Evolutionary conservation across 352 stramenopile genomes (phyloP).

Genomic region (Phytophthora pini): DNA sequence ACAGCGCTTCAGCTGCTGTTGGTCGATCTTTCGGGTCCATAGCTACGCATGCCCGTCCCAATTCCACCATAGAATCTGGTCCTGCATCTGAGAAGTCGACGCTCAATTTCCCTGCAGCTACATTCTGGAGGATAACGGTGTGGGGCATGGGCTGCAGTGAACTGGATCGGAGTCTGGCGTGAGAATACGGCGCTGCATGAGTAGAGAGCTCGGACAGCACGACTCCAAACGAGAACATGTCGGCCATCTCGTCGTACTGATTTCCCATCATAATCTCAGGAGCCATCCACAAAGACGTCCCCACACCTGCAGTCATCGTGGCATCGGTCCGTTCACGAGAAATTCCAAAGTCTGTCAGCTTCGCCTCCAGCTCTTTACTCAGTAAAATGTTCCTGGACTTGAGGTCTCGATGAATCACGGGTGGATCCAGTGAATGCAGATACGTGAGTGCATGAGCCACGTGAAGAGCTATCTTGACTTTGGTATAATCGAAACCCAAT

Average conservation of each 20-base stretch:
- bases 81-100: constrained; percentile 30
- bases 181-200: constrained; percentile 7
- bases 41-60: constrained; percentile 27
- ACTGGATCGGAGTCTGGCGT: constrained; percentile 1
- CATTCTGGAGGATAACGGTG: constrained; percentile 44
- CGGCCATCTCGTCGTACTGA: constrained; percentile 17
- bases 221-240: constrained; percentile 27
- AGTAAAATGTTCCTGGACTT: constrained; percentile 70
- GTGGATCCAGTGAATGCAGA: constrained; percentile 22
- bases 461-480: constrained; percentile 20
- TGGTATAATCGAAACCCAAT: constrained; percentile 11
- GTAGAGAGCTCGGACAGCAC: constrained; percentile 24
- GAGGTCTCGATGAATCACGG: constrained; percentile 75
- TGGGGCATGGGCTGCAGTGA: constrained; percentile 18
- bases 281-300: constrained; percentile 21
- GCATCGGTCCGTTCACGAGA: constrained; percentile 28
- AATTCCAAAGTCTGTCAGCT: constrained; percentile 64
- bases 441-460: constrained; percentile 26
- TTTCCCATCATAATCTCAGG: constrained; percentile 19
- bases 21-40: constrained; percentile 34
- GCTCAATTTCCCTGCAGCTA: constrained; percentile 35
- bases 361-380: constrained; percentile 47
- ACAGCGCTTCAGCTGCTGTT: constrained; percentile 36
- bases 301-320: constrained; percentile 18
- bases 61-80: constrained; percentile 19